phyloP scores from a whole-genome alignment of 805 yeast genomes.

The Saccharomycopsis oosterbeekiorum region DNA sequence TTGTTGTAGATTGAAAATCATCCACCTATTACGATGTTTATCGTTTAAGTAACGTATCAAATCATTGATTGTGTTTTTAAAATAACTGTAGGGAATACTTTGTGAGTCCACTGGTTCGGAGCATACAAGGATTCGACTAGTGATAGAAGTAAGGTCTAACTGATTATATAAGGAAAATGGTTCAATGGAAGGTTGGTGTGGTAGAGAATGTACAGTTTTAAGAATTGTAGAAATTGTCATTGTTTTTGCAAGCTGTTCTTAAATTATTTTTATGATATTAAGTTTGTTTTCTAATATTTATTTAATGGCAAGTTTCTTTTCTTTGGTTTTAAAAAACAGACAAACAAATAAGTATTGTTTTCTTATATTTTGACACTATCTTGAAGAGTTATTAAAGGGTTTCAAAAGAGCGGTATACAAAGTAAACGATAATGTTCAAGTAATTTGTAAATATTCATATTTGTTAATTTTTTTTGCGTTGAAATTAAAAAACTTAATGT shows the following conservation, averaged over 20 bases:
- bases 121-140: constrained; percentile 56
- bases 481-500: too few relatives aligned
- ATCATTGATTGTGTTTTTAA: constrained; percentile 43
- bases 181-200: constrained; percentile 1
- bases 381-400: too few relatives aligned
- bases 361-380: too few relatives aligned
- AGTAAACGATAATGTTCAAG: too few relatives aligned
- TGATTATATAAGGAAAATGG: constrained; percentile 11
- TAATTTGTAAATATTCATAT: too few relatives aligned
- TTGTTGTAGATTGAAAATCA: constrained; percentile 59
- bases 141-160: constrained; percentile 60
- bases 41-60: constrained; percentile 38
- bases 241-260: background rate
- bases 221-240: constrained; percentile 7
- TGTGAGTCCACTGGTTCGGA: constrained; percentile 56
- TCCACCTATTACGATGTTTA: constrained; percentile 53
- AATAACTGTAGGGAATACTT: constrained; percentile 30
- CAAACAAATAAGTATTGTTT: too few relatives aligned
- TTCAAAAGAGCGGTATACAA: too few relatives aligned
- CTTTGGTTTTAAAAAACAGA: background rate
- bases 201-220: constrained; percentile 2
- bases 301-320: too few relatives aligned
- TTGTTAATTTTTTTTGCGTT: too few relatives aligned
- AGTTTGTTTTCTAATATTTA: background rate
- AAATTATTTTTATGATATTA: background rate